Base-by-base conservation (phyloP, 1,284 basidiomycete genomes). In the Xanthoconium separans region DNA sequence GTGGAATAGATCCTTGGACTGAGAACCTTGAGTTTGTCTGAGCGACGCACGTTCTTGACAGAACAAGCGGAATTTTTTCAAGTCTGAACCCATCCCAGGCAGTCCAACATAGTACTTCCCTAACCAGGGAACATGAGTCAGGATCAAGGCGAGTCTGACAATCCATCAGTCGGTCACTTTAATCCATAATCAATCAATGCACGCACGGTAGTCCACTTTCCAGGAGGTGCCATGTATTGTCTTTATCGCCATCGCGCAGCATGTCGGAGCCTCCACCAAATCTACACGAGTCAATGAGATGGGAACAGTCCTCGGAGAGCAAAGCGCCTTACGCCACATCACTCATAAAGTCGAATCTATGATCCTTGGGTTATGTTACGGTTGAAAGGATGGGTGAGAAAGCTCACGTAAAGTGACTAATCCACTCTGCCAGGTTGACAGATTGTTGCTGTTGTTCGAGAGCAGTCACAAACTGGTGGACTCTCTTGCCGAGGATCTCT, bases 301-400 rank as follows among this genome's bases (percentile, higher is more conserved):
- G 18, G 40, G 36, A 48, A 49, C 42, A 37, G 45, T 34, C 44
- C 24, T 41, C 12, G 41, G n/a, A 15, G 29, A 41, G 16, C 43
- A 31, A 46, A 48, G 42, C n/a, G 18, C 72, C 75, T 64, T 65
- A 84, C 81, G 77, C 80, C 68, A 85, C 73, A 57, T 83, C 81
- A 24, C 79, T 79, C 82, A 84, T 83, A 54, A 85, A 77, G 62
- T 85, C 84, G 54, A 79, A 82, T 40, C 83, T 82, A 56, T 59
- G 34, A 40, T 42, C 22, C 37, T 56, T 24, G 22, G 50, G 50
- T 65, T 49, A 51, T 53, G 47, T 55, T 49, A 54, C 27, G 24
- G 44, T 37, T 40, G 56, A 52, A 50, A 51, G 36, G 42, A 57
- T 54, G 43, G 53, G 53, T 50, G 54, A 55, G 22, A 55, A 54